Percentiles rank a stretch among this genome's conserved stretches.
Evolutionary conservation across 2,329 filamentous ascomycete genomes (phyloP).

Genomic region (Zymoseptoria tritici): DNA sequence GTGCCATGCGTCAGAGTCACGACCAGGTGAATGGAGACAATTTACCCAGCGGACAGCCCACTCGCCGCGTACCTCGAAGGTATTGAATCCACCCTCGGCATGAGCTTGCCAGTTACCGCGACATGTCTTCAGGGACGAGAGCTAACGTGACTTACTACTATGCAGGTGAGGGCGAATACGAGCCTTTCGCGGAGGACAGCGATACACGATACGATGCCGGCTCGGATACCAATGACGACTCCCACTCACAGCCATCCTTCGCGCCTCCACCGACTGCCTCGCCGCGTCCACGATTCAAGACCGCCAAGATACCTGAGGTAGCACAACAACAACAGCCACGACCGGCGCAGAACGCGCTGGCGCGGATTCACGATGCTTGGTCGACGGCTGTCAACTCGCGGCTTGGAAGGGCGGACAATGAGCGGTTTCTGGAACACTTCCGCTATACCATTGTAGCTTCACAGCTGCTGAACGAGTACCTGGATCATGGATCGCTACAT

Average conservation of each 20-base stretch:
- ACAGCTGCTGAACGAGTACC: conserved; percentile 69
- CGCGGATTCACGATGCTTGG: conserved; percentile 40
- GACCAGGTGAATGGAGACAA: conserved; percentile 63
- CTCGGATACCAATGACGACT: conserved; percentile 2
- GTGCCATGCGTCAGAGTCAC: neutral
- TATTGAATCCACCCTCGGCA: conserved; percentile 37
- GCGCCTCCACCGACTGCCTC: conserved; percentile 14
- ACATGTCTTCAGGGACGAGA: conserved; percentile 1
- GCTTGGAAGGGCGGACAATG: conserved; percentile 70
- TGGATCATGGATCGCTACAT: conserved; percentile 36
- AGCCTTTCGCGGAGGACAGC: conserved; percentile 7
- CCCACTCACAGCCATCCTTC: conserved; percentile 29
- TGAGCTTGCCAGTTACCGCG: neutral
- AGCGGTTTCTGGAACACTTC: conserved; percentile 83
- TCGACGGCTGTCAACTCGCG: conserved; percentile 60
- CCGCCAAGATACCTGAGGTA: conserved; percentile 8
- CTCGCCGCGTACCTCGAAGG: conserved; percentile 86
- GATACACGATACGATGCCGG: conserved; percentile 5
- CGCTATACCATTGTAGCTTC: conserved; percentile 90
- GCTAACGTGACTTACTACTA: conserved; percentile 2
- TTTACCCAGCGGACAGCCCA: conserved; percentile 80
- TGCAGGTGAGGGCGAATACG: conserved; percentile 23
- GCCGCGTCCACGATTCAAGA: conserved; percentile 13
- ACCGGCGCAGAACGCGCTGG: conserved; percentile 22
- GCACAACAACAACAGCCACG: conserved; percentile 2